These are phyloP conservation scores for Aspergillus sp. DNA, from an alignment of 2,329 filamentous ascomycete species.

Conservation along the genomic window DNA sequence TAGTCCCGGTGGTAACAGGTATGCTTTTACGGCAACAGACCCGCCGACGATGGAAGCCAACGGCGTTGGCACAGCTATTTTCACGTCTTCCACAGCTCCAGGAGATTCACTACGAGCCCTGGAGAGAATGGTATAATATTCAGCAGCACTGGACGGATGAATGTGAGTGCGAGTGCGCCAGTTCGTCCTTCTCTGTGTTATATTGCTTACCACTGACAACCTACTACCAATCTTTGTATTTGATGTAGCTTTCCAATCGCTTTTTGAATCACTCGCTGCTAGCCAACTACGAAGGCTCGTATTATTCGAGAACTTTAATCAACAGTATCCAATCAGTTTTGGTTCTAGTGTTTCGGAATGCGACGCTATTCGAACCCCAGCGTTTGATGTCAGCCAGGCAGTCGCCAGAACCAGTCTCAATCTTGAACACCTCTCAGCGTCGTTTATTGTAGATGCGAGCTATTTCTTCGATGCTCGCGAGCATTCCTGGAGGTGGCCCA, in stretches of 20 bases:
- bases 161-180: background rate
- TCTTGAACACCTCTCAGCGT: background rate
- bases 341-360: no score
- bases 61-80: background rate
- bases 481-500: background rate
- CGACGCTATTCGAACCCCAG: no score
- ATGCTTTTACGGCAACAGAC: conserved; percentile 16
- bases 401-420: background rate
- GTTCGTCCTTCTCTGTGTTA: background rate
- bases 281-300: no score
- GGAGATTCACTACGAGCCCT: background rate
- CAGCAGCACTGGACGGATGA: background rate
- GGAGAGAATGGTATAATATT: background rate
- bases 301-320: no score
- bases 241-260: no score
- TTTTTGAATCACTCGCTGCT: no score
- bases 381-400: no score
- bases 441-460: background rate
- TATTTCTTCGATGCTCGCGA: background rate
- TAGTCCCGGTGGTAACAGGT: conserved; percentile 13
- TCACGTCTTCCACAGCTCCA: background rate
- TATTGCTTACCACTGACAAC: no score
- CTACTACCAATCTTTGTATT: no score
- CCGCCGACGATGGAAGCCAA: conserved; percentile 13
- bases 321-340: no score